Conservation (phyloP, 305 asterid genomes). For the Fraxinus nigra region DNA sequence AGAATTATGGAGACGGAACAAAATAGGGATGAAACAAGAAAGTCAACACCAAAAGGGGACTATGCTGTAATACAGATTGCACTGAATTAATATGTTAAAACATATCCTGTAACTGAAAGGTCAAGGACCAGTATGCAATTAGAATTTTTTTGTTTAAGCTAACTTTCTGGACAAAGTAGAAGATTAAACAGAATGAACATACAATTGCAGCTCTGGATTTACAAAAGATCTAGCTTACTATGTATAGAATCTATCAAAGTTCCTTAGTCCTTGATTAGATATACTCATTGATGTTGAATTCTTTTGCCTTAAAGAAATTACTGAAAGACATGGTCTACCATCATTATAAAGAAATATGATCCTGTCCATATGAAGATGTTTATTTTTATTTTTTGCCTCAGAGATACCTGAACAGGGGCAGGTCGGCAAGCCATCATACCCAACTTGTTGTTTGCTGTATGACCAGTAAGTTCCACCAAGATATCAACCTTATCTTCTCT, state of each 20-base stretch:
- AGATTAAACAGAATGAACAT: background rate
- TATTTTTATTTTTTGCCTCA: background rate
- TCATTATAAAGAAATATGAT: background rate
- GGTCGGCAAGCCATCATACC: slow-evolving; percentile 99
- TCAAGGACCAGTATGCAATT: background rate
- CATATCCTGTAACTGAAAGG: background rate
- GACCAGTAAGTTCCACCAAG: slow-evolving; percentile 98
- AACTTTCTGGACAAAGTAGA: background rate
- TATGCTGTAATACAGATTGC: background rate
- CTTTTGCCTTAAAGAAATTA: slow-evolving; percentile 11
- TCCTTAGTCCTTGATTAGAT: background rate
- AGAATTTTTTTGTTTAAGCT: background rate
- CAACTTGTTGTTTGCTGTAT: slow-evolving; percentile 96
- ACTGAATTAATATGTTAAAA: background rate
- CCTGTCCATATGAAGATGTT: no score
- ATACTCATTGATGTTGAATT: slow-evolving; percentile 3
- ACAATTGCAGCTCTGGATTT: background rate
- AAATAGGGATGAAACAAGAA: background rate
- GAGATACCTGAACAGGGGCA: slow-evolving; percentile 94
- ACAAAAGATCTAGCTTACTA: background rate
- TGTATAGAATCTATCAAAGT: background rate
- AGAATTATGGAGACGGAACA: background rate
- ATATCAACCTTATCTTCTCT: slow-evolving; percentile 93
- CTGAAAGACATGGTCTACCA: background rate
- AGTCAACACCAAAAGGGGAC: background rate